These are phyloP conservation scores for Chalciporus sp. DNA, from an alignment of 1,284 basidiomycete species.

Conservation along the genomic window DNA sequence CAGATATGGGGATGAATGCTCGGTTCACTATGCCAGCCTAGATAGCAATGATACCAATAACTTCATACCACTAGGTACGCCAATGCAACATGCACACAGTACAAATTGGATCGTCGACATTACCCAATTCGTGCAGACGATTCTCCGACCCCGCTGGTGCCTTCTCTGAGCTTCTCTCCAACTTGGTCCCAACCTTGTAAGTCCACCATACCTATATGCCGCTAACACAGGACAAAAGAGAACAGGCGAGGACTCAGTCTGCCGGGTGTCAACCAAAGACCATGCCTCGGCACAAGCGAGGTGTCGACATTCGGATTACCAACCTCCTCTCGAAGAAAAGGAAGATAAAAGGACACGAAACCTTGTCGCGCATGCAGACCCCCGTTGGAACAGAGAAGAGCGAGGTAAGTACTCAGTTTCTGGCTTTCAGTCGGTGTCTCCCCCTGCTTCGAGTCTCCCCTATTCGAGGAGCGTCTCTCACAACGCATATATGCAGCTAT, in stretches of 20 bases:
- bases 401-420: neutral
- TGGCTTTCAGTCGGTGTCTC: neutral
- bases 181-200: too few relatives aligned
- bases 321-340: neutral
- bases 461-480: too few relatives aligned
- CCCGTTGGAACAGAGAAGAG: neutral
- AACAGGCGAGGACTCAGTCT: too few relatives aligned
- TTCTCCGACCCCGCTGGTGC: too few relatives aligned
- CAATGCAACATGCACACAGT: too few relatives aligned
- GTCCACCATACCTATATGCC: too few relatives aligned
- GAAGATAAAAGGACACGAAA: neutral
- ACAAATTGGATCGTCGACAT: neutral
- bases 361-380: neutral
- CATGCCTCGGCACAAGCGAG: neutral
- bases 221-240: too few relatives aligned
- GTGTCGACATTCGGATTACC: neutral
- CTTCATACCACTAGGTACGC: neutral
- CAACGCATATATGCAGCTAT: too few relatives aligned
- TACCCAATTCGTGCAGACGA: neutral
- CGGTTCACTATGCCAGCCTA: constrained; percentile 40
- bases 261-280: too few relatives aligned
- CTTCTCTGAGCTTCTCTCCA: too few relatives aligned
- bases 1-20: constrained; percentile 61
- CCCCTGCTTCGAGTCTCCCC: too few relatives aligned
- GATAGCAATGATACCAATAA: neutral